These are phyloP conservation scores for Epichloe sibirici DNA, from an alignment of 2,329 filamentous ascomycete genomes.

Conservation along the genomic window DNA sequence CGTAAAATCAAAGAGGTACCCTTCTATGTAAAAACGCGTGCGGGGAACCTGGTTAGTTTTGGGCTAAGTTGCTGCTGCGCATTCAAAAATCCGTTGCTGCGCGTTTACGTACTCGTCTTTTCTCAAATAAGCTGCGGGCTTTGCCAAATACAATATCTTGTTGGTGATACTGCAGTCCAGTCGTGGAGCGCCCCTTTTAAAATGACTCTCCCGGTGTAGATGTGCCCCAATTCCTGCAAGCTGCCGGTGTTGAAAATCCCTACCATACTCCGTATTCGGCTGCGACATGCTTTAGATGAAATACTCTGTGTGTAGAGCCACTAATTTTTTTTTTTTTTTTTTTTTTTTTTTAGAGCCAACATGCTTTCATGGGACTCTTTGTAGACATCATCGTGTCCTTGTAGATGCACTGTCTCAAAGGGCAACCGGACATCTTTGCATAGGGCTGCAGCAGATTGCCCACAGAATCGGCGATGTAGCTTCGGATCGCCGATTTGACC, in stretches of 20 bases:
- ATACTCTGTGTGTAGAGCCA: too few relatives aligned
- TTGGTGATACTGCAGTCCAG: background rate
- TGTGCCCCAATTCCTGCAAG: background rate
- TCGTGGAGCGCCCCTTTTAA: background rate
- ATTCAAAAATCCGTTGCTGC: too few relatives aligned
- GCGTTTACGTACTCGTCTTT: too few relatives aligned
- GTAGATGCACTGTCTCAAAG: background rate
- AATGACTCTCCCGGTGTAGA: too few relatives aligned
- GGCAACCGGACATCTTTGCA: background rate
- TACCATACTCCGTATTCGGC: background rate
- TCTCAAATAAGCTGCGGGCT: background rate
- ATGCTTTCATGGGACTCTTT: background rate
- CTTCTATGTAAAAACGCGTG: too few relatives aligned
- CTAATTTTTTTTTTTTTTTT: too few relatives aligned
- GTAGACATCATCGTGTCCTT: background rate
- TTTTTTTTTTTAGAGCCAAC: background rate
- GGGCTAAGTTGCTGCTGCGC: too few relatives aligned
- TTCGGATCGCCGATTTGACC: background rate
- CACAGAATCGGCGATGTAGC: background rate
- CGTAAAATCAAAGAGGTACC: too few relatives aligned
- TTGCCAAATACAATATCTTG: background rate
- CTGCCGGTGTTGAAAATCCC: background rate
- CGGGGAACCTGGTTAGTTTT: too few relatives aligned
- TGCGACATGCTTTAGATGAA: too few relatives aligned
- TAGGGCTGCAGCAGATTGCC: background rate